phyloP scores from a whole-genome alignment of 192 early-diverging fungal genomes.

The Entophlyctis luteolus region DNA sequence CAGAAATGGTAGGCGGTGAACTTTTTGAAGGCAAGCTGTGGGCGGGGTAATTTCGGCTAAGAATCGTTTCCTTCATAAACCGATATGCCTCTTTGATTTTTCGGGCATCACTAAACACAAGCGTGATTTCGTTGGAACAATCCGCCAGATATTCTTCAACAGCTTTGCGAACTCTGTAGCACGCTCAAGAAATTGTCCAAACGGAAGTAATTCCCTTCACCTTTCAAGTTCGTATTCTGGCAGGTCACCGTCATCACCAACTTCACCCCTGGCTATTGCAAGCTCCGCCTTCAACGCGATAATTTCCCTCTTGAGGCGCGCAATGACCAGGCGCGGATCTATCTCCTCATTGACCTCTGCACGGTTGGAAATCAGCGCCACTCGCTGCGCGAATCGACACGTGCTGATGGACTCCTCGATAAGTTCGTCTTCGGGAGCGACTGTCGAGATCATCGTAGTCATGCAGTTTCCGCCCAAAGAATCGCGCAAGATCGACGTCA shows the following conservation, averaged over 20 bases:
- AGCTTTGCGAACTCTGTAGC: conserved; percentile 47
- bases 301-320: conserved; percentile 48
- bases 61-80: too few species aligned
- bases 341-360: conserved; percentile 56
- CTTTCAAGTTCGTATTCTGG: conserved; percentile 56
- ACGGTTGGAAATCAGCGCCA: conserved; percentile 55
- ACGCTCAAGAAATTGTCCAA: background rate
- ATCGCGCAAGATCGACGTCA: conserved; percentile 57
- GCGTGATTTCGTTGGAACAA: conserved; percentile 25
- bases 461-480: conserved; percentile 63
- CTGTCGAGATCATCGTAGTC: conserved; percentile 61
- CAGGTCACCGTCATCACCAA: conserved; percentile 32
- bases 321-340: conserved; percentile 55
- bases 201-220: background rate
- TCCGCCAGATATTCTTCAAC: conserved; percentile 48
- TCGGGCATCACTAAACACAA: conserved; percentile 44
- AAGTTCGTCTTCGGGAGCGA: conserved; percentile 54
- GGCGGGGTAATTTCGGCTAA: too few species aligned
- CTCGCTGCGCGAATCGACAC: conserved; percentile 61
- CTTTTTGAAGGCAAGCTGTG: too few species aligned
- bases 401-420: conserved; percentile 70
- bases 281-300: conserved; percentile 50
- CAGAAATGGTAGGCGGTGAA: too few species aligned
- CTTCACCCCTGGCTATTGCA: conserved; percentile 48
- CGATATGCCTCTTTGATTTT: conserved; percentile 50